Conservation (phyloP, 1,139 yeast species). For the Pichia sp. region DNA sequence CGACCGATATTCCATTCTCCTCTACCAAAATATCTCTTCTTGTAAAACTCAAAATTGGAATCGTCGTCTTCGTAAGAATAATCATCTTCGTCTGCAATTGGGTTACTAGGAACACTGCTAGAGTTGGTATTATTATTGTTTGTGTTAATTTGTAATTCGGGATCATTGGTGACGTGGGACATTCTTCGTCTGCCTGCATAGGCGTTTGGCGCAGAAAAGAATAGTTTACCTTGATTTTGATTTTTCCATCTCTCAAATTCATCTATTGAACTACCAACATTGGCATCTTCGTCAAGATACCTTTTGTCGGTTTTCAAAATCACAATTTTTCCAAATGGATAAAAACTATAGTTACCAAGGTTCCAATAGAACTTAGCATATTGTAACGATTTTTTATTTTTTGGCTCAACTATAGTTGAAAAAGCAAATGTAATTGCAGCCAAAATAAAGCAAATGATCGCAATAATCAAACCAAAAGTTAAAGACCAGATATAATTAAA, state of each 20-base stretch:
- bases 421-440: constrained; percentile 32
- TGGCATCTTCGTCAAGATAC: constrained; percentile 78
- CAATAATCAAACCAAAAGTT: constrained; percentile 61
- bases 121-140: not conserved
- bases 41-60: constrained; percentile 17
- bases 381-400: constrained; percentile 31
- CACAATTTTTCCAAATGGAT: constrained; percentile 89
- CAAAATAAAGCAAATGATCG: constrained; percentile 41
- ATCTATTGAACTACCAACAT: constrained; percentile 77
- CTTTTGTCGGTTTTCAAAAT: constrained; percentile 70
- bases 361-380: constrained; percentile 58
- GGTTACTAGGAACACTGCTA: not conserved
- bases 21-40: constrained; percentile 68
- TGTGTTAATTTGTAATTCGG: not conserved
- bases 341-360: constrained; percentile 62
- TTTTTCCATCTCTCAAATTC: constrained; percentile 90
- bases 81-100: constrained; percentile 1
- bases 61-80: constrained; percentile 17
- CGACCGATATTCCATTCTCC: constrained; percentile 91
- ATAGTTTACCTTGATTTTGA: constrained; percentile 55
- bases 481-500: constrained; percentile 75
- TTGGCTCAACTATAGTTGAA: constrained; percentile 33
- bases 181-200: not conserved
- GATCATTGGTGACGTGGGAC: not conserved
- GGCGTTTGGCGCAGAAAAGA: constrained; percentile 49